Conservation (phyloP, 257 asterid species). For the Knoxia roxburghii region DNA sequence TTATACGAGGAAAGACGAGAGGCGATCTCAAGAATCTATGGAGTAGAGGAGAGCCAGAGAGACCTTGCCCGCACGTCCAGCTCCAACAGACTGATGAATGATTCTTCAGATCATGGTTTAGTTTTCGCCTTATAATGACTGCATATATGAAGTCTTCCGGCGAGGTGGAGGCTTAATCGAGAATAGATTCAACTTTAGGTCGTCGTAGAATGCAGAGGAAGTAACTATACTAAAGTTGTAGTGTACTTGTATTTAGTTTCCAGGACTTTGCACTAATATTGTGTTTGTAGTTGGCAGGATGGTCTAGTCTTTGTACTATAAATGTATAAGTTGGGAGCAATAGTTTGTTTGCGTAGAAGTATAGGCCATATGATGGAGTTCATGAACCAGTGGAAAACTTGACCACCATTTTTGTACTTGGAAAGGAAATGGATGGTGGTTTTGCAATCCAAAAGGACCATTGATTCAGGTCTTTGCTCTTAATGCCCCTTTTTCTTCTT, state of each 20-base stretch:
- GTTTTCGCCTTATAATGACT: neutral
- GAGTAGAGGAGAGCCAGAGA: constrained; percentile 85
- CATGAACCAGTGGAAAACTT: neutral
- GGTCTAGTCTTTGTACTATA: constrained; percentile 6
- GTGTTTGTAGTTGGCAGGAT: constrained; percentile 5
- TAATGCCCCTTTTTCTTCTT: too few relatives aligned
- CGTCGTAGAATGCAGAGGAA: neutral
- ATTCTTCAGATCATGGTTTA: neutral
- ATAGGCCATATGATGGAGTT: constrained; percentile 1
- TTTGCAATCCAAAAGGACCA: neutral
- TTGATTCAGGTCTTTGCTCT: neutral
- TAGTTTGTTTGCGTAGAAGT: neutral
- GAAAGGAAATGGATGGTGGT: neutral
- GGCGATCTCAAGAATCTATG: constrained; percentile 79
- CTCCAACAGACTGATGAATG: constrained; percentile 18
- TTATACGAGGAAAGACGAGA: constrained; percentile 62
- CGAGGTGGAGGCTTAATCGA: neutral
- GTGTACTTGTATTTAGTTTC: neutral
- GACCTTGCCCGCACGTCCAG: constrained; percentile 62
- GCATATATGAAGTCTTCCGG: constrained; percentile 9
- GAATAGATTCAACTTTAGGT: constrained; percentile 10
- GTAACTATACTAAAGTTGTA: neutral
- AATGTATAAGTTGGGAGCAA: neutral
- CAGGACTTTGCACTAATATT: neutral
- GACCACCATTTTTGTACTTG: neutral